Evolutionary conservation across 129 eudicot species (phyloP), one percentile per base, ranked within the genome.

Genomic region (Dittrichia graveolens): DNA sequence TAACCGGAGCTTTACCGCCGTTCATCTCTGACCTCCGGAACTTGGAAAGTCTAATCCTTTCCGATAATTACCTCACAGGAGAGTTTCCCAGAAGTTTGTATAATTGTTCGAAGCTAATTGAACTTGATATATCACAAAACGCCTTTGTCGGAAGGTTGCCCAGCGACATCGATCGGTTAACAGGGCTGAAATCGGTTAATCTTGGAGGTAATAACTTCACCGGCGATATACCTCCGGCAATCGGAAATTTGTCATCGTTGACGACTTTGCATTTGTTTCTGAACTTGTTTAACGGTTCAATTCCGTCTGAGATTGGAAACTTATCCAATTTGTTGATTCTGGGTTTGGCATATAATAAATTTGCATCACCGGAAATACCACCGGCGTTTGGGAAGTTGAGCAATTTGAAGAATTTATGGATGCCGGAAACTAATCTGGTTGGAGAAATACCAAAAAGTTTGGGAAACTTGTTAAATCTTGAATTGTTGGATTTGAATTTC

Each of bases 121-220:
- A 42, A 12, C 65, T 94, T 18, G 83, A 90, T 42, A 76, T 94
- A 37, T 66, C 86, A 6, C 86, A 84, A 44, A 94, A 94, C 46
- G 35, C 3, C 3, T 86, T 90, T 65, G 77, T 72, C 15, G 97
- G 99, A 34, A 11, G 13, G 6, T 55, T 94, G 61, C 97, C 99
- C 56, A 76, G 72, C 34, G 85, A 80, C 41, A 77, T 94, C 8
- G 78, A 88, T 75, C 71, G 79, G 5, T 83, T 94, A 16, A 57
- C 78, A 3, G 31, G 52, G 6, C 69, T 94, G 0, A 66, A 75
- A 16, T 69, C 61, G 65, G 78, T 90, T 67, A 79, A 84, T 43
- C 72, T 94, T 5, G 72, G 85, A 15, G 82, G 70, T n/a, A 94
- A 94, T 73, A 94, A 90, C 79, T 90, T 94, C 78, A 77, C 94